Evolutionary conservation across 1,139 yeast genomes (phyloP), one percentile per base, ranked within the genome.

Genomic region (Magnusiomyces paraingens): DNA sequence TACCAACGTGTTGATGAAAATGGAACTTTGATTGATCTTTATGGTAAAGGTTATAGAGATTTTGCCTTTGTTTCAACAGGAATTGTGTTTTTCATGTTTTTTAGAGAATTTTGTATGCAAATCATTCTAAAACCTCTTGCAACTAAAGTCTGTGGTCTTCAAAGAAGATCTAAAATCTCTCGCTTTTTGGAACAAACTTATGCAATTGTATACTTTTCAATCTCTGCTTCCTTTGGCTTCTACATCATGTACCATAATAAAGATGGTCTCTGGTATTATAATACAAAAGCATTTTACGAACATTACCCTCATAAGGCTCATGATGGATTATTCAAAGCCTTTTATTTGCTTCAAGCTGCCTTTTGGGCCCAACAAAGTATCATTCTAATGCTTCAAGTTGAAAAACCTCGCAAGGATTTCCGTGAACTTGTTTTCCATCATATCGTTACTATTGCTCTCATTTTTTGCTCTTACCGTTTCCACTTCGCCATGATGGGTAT

Each of bases 281-380:
- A 87, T 67, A 93, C 97, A 6, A 76, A 82, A 2, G 83, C 88
- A 49, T 86, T 93, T 74, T 93, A 89, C 69, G 77, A 71, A 54
- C 74, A 79, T 36, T 93, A 86, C 68, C 99, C 99, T 12, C 98
- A 94, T 72, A 77, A 80, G 59, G 77, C 86, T 41, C 90, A 87
- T 66, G 84, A 81, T 56, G 77, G 76, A 58, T 74, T 78, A 58
- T 86, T 86, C 73, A 93, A 93, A 73, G 68, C 82, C 17, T 94
- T 86, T 68, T 94, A 93, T 70, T 75, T 93, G 60, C 83, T 89
- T 43, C 99, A 93, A 73, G 97, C 98, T 5, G 87, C 97, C 1
- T 93, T 89, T 70, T 93, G 99, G 99, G 83, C 90, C 17, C 99
- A 93, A 73, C 99, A 93, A 71, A 84, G 94, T 1, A 82, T 87